A percentile compares a stretch with the other conserved stretches of the same genome.
Conservation (phyloP, 768 basidiomycete species). For the Serendipita sp. region DNA sequence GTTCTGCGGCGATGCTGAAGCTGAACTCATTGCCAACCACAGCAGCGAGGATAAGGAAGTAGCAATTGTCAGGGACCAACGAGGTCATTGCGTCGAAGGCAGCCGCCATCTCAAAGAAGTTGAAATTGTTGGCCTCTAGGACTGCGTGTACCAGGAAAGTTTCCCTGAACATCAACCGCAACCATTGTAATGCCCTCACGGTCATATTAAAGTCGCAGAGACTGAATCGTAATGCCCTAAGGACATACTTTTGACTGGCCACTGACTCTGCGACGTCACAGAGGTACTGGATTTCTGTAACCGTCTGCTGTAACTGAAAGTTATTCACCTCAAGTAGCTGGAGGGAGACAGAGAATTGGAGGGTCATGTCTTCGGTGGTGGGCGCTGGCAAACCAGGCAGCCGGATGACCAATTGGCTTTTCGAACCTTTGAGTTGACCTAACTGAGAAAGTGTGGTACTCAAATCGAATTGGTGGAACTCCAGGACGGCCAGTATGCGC, state of each 20-base stretch:
- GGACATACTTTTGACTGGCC: neutral
- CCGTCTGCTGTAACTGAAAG: neutral
- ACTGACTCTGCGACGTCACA: neutral
- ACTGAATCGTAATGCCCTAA: neutral
- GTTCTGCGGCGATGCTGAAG: neutral
- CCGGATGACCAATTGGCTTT: neutral
- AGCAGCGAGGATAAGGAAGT: neutral
- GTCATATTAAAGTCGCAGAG: neutral
- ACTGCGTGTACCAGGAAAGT: neutral
- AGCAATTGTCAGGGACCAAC: neutral
- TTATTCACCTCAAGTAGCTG: conserved; percentile 1
- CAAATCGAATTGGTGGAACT: neutral
- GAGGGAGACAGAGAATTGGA: neutral
- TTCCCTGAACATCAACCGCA: neutral
- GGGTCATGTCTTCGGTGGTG: neutral
- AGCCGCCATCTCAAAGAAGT: neutral
- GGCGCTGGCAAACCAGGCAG: neutral
- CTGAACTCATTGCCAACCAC: neutral
- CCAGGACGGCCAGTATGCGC: neutral
- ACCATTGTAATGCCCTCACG: neutral
- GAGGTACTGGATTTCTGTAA: neutral
- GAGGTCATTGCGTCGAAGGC: neutral
- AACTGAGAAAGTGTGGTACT: neutral
- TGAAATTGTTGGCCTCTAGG: neutral
- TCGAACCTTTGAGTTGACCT: neutral